These are phyloP conservation scores for Nemania sp. DNA, from an alignment of 2,329 filamentous ascomycete genomes.

Conservation along the genomic window DNA sequence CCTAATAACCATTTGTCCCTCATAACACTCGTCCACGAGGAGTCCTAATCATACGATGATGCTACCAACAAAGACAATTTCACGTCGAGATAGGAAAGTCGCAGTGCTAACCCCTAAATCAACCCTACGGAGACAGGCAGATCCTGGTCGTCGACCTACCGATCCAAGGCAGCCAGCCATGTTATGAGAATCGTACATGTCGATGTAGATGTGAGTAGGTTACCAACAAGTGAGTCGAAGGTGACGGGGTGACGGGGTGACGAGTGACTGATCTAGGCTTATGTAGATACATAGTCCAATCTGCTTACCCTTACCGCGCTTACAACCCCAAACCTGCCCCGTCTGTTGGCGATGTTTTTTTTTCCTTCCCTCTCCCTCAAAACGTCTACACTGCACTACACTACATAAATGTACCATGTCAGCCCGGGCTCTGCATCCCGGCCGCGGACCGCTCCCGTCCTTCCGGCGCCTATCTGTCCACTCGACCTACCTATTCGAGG, in stretches of 20 bases:
- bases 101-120: conserved; percentile 3
- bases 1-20: neutral
- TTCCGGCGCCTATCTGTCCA: neutral
- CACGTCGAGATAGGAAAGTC: neutral
- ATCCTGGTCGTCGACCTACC: neutral
- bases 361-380: too few relatives aligned
- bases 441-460: neutral
- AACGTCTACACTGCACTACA: too few relatives aligned
- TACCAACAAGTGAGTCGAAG: neutral
- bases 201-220: neutral
- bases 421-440: neutral
- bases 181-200: neutral
- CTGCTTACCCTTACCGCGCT: too few relatives aligned
- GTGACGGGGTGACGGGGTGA: too few relatives aligned
- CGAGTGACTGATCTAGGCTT: too few relatives aligned
- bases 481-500: too few relatives aligned
- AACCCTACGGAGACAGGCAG: neutral
- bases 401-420: too few relatives aligned
- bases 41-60: neutral
- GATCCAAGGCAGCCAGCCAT: neutral
- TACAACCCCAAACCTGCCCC: too few relatives aligned
- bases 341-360: too few relatives aligned
- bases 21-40: neutral
- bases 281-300: too few relatives aligned
- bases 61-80: conserved; percentile 1